Evolutionary conservation across 2,329 filamentous ascomycete genomes (phyloP).

Genomic region (Hypoxylon sp.): DNA sequence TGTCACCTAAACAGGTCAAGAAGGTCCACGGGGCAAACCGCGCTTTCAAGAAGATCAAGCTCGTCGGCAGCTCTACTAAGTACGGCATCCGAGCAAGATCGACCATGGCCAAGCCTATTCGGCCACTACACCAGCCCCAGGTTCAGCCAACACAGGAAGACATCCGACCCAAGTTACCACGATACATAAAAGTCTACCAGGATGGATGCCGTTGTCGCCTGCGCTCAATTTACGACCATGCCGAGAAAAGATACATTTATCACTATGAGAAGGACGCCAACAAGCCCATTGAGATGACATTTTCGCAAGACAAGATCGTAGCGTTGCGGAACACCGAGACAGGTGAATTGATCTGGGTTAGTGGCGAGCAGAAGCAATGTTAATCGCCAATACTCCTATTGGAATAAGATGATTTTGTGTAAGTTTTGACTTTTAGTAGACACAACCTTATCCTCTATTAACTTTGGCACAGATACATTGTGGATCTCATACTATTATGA

Average conservation of each 20-base stretch:
- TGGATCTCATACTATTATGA: background rate
- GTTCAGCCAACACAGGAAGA: background rate
- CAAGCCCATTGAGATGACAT: constrained; percentile 16
- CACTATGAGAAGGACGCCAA: constrained; percentile 12
- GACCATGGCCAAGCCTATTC: background rate
- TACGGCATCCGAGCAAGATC: background rate
- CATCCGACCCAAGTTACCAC: background rate
- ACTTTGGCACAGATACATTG: background rate
- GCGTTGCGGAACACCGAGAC: background rate
- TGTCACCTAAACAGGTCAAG: background rate
- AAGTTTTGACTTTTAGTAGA: background rate
- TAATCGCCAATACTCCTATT: background rate
- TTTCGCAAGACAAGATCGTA: background rate
- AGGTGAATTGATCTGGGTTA: background rate
- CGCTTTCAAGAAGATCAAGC: background rate
- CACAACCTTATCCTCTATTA: background rate
- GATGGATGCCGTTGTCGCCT: constrained; percentile 11
- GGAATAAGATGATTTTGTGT: background rate
- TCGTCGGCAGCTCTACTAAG: background rate
- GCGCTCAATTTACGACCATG: constrained; percentile 19
- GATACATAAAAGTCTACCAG: constrained; percentile 8
- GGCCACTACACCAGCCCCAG: background rate
- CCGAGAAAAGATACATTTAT: constrained; percentile 2
- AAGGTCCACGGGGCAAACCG: background rate
- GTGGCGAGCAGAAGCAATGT: no score